Conservation (phyloP, 1,284 basidiomycete species). For the Fistulina hepatica region DNA sequence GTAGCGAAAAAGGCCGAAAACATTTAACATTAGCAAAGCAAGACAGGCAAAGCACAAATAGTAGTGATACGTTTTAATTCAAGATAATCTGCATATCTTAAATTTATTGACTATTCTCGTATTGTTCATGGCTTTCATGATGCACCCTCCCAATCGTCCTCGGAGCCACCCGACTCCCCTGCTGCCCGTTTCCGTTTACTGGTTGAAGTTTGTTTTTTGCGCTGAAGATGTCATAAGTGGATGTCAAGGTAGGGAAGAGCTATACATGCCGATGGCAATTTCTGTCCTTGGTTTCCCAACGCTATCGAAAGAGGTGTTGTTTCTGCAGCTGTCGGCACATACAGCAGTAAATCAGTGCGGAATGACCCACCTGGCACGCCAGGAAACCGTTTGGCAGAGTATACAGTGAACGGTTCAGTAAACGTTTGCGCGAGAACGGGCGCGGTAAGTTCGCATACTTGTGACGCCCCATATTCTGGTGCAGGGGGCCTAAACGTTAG, state of each 20-base stretch:
- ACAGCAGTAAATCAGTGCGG: slow-evolving; percentile 11
- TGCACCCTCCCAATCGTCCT: slow-evolving; percentile 38
- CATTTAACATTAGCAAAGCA: too few relatives aligned
- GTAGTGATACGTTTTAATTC: slow-evolving; percentile 5
- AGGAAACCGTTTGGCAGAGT: slow-evolving; percentile 85
- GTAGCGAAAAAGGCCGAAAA: too few relatives aligned
- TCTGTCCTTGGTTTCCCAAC: slow-evolving; percentile 87
- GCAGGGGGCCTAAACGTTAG: slow-evolving; percentile 46
- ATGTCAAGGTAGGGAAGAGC: slow-evolving; percentile 14
- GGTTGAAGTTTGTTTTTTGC: slow-evolving; percentile 53
- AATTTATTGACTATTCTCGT: too few relatives aligned
- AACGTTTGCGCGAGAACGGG: slow-evolving; percentile 77
- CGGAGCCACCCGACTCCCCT: slow-evolving; percentile 32
- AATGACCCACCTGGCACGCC: slow-evolving; percentile 69
- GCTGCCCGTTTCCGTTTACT: slow-evolving; percentile 38
- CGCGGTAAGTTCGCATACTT: slow-evolving; percentile 52
- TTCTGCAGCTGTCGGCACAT: slow-evolving; percentile 32
- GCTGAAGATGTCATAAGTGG: slow-evolving; percentile 35
- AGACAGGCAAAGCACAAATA: slow-evolving; percentile 3
- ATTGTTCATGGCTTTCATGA: too few relatives aligned
- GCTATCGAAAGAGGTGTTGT: slow-evolving; percentile 83
- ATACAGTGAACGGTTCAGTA: slow-evolving; percentile 84
- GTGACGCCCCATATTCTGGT: slow-evolving; percentile 54
- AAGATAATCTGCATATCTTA: too few relatives aligned
- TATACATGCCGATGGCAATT: slow-evolving; percentile 67